phyloP scores from a whole-genome alignment of 1,284 basidiomycete species.

The Sporisorium graminicola region DNA sequence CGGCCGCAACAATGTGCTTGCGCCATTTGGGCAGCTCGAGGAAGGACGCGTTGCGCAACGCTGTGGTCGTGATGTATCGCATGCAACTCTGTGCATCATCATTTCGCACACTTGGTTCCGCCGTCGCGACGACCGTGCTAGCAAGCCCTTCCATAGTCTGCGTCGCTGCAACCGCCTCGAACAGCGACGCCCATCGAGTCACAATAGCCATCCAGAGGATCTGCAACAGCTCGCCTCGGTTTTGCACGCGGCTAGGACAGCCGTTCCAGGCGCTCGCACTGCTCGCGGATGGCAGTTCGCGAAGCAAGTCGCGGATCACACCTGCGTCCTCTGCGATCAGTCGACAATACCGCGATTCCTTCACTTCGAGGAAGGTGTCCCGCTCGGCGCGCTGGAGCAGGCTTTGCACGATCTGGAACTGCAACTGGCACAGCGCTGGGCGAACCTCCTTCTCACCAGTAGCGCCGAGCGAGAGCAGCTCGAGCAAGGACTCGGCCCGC shows the following conservation, averaged over 20 bases:
- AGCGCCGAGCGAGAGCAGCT: constrained; percentile 12
- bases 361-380: constrained; percentile 19
- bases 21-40: constrained; percentile 55
- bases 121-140: constrained; percentile 4
- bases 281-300: constrained; percentile 1
- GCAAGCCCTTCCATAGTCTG: constrained; percentile 24
- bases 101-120: not conserved
- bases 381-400: constrained; percentile 45
- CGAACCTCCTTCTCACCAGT: not conserved
- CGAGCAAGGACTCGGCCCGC: constrained; percentile 30
- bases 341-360: constrained; percentile 29
- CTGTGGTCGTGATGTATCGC: constrained; percentile 23
- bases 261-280: constrained; percentile 21
- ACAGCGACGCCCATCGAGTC: constrained; percentile 42
- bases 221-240: constrained; percentile 23
- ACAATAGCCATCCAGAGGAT: constrained; percentile 52
- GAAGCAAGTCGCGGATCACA: constrained; percentile 9
- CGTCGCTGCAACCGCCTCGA: constrained; percentile 27
- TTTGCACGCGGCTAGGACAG: constrained; percentile 2
- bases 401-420: constrained; percentile 37
- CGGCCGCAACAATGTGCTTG: constrained; percentile 18
- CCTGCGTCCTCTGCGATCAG: constrained; percentile 8
- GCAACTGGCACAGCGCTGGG: constrained; percentile 13
- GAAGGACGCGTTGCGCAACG: constrained; percentile 46
- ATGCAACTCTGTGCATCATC: constrained; percentile 4